These are phyloP conservation scores for Massarina eburnea DNA, from an alignment of 2,329 filamentous ascomycete species.

Conservation along the genomic window DNA sequence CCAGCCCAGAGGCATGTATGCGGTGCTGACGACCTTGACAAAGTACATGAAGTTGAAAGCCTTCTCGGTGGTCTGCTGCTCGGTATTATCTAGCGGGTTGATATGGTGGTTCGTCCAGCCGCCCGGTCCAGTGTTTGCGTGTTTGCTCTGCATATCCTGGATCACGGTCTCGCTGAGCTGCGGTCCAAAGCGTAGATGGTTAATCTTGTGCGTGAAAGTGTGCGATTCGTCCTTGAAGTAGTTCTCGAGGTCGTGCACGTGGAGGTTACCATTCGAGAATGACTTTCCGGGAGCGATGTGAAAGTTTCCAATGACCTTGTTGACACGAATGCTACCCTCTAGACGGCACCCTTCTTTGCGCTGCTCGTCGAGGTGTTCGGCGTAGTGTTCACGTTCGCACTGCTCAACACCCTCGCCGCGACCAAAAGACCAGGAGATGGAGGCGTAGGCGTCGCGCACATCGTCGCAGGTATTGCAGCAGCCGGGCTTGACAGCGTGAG, in stretches of 20 bases:
- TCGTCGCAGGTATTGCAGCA: constrained; percentile 98
- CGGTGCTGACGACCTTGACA: constrained; percentile 95
- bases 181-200: constrained; percentile 89
- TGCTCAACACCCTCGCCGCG: constrained; percentile 91
- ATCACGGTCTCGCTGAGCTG: constrained; percentile 74
- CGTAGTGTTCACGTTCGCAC: constrained; percentile 92
- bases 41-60: constrained; percentile 99
- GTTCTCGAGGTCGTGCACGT: constrained; percentile 96
- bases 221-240: constrained; percentile 81
- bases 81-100: constrained; percentile 83
- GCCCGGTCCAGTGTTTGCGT: constrained; percentile 61
- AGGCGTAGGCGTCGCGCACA: constrained; percentile 90
- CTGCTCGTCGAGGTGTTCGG: constrained; percentile 83
- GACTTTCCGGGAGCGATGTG: constrained; percentile 94
- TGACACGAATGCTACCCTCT: constrained; percentile 87
- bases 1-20: constrained; percentile 91
- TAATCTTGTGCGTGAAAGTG: constrained; percentile 86
- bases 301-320: constrained; percentile 99
- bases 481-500: constrained; percentile 72
- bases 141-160: constrained; percentile 41
- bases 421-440: constrained; percentile 90
- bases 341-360: constrained; percentile 91
- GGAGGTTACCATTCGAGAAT: constrained; percentile 95
- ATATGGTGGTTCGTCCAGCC: constrained; percentile 85
- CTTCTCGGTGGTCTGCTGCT: constrained; percentile 76